phyloP scores from a whole-genome alignment of 768 basidiomycete genomes.

The Erythrobasidium yunnanense region DNA sequence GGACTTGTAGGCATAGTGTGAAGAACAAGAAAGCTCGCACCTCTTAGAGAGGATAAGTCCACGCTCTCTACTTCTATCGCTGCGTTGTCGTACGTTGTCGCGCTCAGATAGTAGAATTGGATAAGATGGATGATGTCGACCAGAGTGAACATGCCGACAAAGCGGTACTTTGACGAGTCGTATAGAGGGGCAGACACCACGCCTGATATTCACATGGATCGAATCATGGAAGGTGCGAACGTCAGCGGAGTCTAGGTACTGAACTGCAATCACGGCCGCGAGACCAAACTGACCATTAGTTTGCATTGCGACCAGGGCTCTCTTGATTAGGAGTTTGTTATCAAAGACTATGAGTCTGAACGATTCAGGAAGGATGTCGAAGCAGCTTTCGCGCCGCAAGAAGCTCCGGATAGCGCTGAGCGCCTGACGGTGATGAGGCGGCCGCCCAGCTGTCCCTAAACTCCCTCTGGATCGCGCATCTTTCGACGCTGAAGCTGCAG shows the following conservation, averaged over 20 bases:
- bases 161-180: slow-evolving; percentile 85
- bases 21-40: slow-evolving; percentile 46
- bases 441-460: slow-evolving; percentile 15
- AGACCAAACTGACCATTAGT: slow-evolving; percentile 48
- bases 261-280: too few relatives aligned
- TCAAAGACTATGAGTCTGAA: slow-evolving; percentile 95
- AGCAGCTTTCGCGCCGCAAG: slow-evolving; percentile 73
- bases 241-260: background rate
- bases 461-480: slow-evolving; percentile 3
- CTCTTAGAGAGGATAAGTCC: slow-evolving; percentile 74
- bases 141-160: slow-evolving; percentile 99
- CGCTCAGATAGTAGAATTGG: slow-evolving; percentile 88
- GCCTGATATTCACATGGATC: slow-evolving; percentile 52
- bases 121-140: slow-evolving; percentile 98
- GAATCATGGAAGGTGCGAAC: background rate
- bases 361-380: slow-evolving; percentile 94
- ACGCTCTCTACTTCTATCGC: slow-evolving; percentile 85
- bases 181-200: slow-evolving; percentile 96
- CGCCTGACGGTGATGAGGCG: slow-evolving; percentile 40
- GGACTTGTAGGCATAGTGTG: background rate
- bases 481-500: too few relatives aligned
- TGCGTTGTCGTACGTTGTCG: slow-evolving; percentile 69
- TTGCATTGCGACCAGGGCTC: slow-evolving; percentile 72
- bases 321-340: slow-evolving; percentile 88
- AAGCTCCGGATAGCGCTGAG: slow-evolving; percentile 57